These are phyloP conservation scores for Neonothopanus nambi DNA, from an alignment of 1,284 basidiomycete genomes.

Conservation along the genomic window DNA sequence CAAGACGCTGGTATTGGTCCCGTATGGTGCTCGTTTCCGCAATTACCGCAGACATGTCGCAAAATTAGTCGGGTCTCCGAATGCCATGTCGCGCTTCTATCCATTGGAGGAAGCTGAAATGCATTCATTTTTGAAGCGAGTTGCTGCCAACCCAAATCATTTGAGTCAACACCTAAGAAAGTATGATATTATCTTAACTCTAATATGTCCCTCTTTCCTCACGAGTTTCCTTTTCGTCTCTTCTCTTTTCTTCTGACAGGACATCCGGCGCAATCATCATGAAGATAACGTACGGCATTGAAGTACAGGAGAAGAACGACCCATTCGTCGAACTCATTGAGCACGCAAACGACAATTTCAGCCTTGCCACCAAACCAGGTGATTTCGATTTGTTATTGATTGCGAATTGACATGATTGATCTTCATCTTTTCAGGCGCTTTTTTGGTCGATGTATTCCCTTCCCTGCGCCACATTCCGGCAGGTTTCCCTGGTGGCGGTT, in stretches of 20 bases:
- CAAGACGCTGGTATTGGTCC: constrained; percentile 31
- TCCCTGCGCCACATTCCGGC: constrained; percentile 23
- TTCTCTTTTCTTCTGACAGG: constrained; percentile 17
- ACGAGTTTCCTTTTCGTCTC: too few species aligned
- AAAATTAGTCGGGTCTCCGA: constrained; percentile 28
- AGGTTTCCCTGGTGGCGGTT: constrained; percentile 29
- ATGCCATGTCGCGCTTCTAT: constrained; percentile 25
- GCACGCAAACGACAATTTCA: constrained; percentile 35
- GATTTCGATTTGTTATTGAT: neutral
- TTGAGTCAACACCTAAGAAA: constrained; percentile 27
- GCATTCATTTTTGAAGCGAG: constrained; percentile 27
- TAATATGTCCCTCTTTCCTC: neutral
- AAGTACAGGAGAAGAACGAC: constrained; percentile 33
- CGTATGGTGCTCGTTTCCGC: constrained; percentile 35
- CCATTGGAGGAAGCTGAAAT: constrained; percentile 32
- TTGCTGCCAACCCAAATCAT: constrained; percentile 29
- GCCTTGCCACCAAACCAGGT: constrained; percentile 32
- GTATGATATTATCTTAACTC: constrained; percentile 27
- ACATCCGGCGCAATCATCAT: constrained; percentile 35
- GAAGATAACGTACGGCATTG: constrained; percentile 36
- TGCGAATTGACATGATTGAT: neutral
- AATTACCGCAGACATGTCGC: constrained; percentile 35
- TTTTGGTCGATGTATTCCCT: constrained; percentile 27
- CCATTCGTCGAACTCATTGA: constrained; percentile 32
- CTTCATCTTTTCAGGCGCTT: constrained; percentile 15